These are phyloP conservation scores for Pichia sorboxylosa DNA, from an alignment of 1,139 yeast genomes.

Conservation along the genomic window DNA sequence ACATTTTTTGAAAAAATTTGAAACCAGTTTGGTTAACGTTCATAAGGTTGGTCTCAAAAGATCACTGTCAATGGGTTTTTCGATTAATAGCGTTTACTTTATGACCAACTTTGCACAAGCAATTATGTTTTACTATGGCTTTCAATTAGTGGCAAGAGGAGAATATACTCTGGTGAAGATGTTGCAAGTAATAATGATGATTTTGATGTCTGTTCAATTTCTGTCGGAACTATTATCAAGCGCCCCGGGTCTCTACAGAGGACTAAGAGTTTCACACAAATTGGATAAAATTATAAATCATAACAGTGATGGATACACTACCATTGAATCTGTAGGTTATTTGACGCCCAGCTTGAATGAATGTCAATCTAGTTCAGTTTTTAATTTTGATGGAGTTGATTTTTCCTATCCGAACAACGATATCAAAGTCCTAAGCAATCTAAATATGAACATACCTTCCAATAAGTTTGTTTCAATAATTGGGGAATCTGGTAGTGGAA, in stretches of 20 bases:
- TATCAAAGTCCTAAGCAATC: slow-evolving; percentile 25
- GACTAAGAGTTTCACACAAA: slow-evolving; percentile 54
- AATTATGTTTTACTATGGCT: slow-evolving; percentile 63
- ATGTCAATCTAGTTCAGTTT: slow-evolving; percentile 1
- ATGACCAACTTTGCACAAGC: slow-evolving; percentile 55
- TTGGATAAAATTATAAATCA: slow-evolving; percentile 26
- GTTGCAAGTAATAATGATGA: slow-evolving; percentile 58
- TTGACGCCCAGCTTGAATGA: slow-evolving; percentile 14
- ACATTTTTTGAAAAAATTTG: slow-evolving; percentile 34
- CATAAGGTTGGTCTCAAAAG: slow-evolving; percentile 32
- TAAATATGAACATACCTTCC: slow-evolving; percentile 31
- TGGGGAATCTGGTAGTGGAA: slow-evolving; percentile 76
- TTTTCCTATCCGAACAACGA: slow-evolving; percentile 36
- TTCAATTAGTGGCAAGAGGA: slow-evolving; percentile 46
- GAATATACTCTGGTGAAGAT: slow-evolving; percentile 47
- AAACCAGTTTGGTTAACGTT: slow-evolving; percentile 23
- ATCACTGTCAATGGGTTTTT: slow-evolving; percentile 49
- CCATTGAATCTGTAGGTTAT: slow-evolving; percentile 17
- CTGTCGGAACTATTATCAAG: slow-evolving; percentile 49
- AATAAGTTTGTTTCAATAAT: slow-evolving; percentile 50
- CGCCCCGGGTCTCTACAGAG: slow-evolving; percentile 69
- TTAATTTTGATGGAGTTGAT: slow-evolving; percentile 26
- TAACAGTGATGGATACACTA: slow-evolving; percentile 18
- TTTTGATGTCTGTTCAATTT: slow-evolving; percentile 61
- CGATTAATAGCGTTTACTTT: slow-evolving; percentile 41